Base-by-base conservation (phyloP, 225 moss, liverwort and hornwort genomes). In the Antitrichia curtipendula region DNA sequence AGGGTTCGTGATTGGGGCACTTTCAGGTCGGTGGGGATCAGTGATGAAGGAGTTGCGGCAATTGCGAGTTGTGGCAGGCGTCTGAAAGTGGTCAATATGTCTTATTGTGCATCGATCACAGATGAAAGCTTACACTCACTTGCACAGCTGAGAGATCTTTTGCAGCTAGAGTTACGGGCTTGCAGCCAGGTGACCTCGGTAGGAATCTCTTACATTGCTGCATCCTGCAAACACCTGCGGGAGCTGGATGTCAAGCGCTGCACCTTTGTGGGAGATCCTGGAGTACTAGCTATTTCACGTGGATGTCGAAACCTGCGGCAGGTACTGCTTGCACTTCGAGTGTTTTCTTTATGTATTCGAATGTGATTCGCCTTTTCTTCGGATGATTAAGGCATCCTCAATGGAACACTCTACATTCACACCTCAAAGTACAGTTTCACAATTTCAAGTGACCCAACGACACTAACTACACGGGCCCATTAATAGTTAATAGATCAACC, bases 171-270 rank as follows among this genome's bases (percentile, higher is more conserved):
- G 92, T 91, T 96, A 65, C 90, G 96, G 85, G 94, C 95, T 85
- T 97, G 95, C 86, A 29, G 28, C 28, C 56, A 78, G 81, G 90
- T 97, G 61, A 95, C 95, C 60, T 95, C 97, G 28, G 74, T 62
- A 60, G 97, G 97, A 74, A 52, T 97, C 32, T 86, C 88, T 68
- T 81, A 82, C 60, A 83, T 97, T 58, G 95, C 86, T 74, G 86
- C 90, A 61, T 94, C 95, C 53, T 97, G 96, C 88, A 95, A 92
- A 87, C 92, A 93, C 80, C 70, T 97, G 92, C 83, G 90, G 73
- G 94, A 95, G 85, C 89, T 97, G 73, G 97, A 97, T 84, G 85
- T 96, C 86, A 97, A 97, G 86, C 93, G 90, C 57, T 97, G 97
- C 82, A 87, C 70, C 71, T 89, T 80, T 52, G 89, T 97, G 41